phyloP scores from a whole-genome alignment of 352 stramenopile genomes.

The Pythium pyrilobum region DNA sequence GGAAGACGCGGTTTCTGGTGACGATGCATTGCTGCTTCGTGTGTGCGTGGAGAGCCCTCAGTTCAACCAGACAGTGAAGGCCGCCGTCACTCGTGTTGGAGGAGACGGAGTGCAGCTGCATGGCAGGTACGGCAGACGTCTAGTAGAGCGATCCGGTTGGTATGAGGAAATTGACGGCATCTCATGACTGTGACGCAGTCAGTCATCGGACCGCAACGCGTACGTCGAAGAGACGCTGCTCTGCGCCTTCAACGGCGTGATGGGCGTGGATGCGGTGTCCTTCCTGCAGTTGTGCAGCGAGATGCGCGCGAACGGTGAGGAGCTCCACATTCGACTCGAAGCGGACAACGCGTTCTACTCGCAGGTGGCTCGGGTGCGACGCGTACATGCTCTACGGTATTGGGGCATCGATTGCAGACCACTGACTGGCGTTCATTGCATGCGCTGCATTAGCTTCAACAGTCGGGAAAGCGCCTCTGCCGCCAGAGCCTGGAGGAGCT shows the following conservation, averaged over 20 bases:
- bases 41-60: constrained; percentile 87
- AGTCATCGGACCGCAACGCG: constrained; percentile 56
- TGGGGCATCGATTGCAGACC: neutral
- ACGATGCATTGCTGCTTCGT: constrained; percentile 13
- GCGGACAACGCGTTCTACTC: constrained; percentile 99
- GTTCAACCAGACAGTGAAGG: constrained; percentile 66
- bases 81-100: constrained; percentile 19
- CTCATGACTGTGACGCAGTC: constrained; percentile 22
- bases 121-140: neutral
- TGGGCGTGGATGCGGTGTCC: constrained; percentile 26
- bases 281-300: constrained; percentile 21
- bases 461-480: constrained; percentile 44
- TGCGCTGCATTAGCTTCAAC: constrained; percentile 55
- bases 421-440: neutral
- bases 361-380: constrained; percentile 57
- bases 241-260: constrained; percentile 55
- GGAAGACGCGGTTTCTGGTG: too few species aligned
- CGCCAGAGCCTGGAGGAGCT: constrained; percentile 68
- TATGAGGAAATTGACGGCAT: too few species aligned
- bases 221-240: constrained; percentile 92
- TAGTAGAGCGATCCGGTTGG: neutral
- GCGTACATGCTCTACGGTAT: too few species aligned
- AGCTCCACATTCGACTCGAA: constrained; percentile 76
- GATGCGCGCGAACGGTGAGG: constrained; percentile 13
- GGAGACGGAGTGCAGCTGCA: neutral